Conservation (phyloP, 106 monocot species). For the Phalaenopsis equestris region DNA sequence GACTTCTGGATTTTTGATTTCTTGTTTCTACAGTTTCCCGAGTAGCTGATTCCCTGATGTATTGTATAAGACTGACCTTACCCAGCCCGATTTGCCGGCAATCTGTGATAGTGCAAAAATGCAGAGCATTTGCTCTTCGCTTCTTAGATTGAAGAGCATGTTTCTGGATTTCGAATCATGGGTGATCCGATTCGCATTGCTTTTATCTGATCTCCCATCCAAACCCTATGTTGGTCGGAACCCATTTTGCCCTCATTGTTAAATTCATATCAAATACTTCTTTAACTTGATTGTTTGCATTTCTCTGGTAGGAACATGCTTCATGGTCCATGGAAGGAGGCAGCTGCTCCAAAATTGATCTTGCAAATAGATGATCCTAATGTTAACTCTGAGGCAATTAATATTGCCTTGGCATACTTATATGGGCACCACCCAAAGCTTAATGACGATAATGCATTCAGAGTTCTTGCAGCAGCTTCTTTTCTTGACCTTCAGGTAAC, state of each 20-base stretch:
- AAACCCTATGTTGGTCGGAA: too few relatives aligned
- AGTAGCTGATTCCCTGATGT: neutral
- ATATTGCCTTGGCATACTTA: slow-evolving; percentile 70
- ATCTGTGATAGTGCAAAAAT: neutral
- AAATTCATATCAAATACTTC: neutral
- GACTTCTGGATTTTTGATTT: neutral
- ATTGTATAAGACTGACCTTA: neutral
- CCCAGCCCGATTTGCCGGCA: neutral
- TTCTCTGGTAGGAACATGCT: slow-evolving; percentile 75
- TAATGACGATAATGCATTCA: slow-evolving; percentile 84
- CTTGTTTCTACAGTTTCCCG: neutral
- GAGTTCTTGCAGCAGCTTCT: slow-evolving; percentile 89
- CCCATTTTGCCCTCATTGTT: too few relatives aligned
- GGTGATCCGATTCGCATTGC: too few relatives aligned
- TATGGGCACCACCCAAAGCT: slow-evolving; percentile 95
- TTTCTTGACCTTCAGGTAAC: slow-evolving; percentile 98
- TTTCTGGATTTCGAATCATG: too few relatives aligned
- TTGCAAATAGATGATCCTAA: slow-evolving; percentile 85
- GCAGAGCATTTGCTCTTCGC: neutral
- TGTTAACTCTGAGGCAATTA: slow-evolving; percentile 80
- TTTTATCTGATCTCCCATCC: too few relatives aligned
- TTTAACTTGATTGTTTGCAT: neutral
- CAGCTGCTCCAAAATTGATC: slow-evolving; percentile 58
- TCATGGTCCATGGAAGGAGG: slow-evolving; percentile 99
- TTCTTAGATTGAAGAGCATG: neutral